phyloP scores from a whole-genome alignment of 1,139 yeast species.

The Pneumocystis jirovecii region DNA sequence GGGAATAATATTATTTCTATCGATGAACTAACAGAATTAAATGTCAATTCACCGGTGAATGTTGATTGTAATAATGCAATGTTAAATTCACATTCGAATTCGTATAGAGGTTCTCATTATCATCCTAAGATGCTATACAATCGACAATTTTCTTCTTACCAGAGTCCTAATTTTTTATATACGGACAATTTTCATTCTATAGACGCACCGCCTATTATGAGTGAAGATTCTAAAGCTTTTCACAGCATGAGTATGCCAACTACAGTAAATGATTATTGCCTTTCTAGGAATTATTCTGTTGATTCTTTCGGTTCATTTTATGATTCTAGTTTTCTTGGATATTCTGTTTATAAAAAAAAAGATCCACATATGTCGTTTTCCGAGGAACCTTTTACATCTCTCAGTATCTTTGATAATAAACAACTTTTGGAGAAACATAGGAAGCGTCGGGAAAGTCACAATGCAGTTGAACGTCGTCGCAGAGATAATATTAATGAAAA shows the following conservation, averaged over 20 bases:
- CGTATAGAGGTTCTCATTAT: background rate
- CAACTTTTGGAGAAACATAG: background rate
- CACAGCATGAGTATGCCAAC: background rate
- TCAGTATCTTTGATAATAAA: background rate
- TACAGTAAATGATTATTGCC: background rate
- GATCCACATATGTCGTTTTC: background rate
- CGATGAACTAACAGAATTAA: background rate
- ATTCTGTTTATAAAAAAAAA: background rate
- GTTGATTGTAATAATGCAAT: background rate
- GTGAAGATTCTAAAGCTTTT: background rate
- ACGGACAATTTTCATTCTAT: background rate
- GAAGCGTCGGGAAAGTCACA: background rate
- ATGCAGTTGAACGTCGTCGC: slow-evolving; percentile 44
- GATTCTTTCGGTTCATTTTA: background rate
- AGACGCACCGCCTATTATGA: background rate
- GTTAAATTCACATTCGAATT: background rate
- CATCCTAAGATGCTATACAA: too few species aligned
- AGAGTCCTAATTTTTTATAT: background rate
- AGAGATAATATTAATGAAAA: slow-evolving; percentile 81
- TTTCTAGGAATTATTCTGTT: background rate
- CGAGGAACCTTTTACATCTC: background rate
- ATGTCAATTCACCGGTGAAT: background rate
- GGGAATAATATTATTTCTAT: background rate
- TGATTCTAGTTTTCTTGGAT: background rate
- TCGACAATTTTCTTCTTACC: background rate